Percentiles rank a stretch among this genome's conserved stretches.
Conservation (phyloP, 2,329 filamentous ascomycete genomes). For the Escovopsis sp. region DNA sequence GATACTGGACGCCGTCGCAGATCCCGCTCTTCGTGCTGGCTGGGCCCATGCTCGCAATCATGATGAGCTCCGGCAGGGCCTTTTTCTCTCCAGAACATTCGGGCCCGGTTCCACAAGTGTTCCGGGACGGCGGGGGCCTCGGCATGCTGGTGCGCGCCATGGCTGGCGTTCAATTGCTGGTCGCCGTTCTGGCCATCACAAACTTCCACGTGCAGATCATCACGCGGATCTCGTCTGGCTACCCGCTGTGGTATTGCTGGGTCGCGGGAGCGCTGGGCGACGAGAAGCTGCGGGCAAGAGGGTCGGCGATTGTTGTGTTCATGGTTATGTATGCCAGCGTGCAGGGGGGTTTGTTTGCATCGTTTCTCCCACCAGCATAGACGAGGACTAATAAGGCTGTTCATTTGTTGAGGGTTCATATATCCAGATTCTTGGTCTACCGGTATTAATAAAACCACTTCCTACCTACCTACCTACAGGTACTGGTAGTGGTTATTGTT, state of each 20-base stretch:
- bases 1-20: constrained; percentile 82
- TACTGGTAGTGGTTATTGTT: too few species aligned
- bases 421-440: too few species aligned
- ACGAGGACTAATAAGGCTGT: too few species aligned
- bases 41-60: constrained; percentile 55
- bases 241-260: constrained; percentile 81
- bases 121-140: constrained; percentile 4
- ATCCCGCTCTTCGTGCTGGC: constrained; percentile 79
- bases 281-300: constrained; percentile 17
- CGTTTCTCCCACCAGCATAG: constrained; percentile 79
- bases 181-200: constrained; percentile 58
- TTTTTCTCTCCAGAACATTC: constrained; percentile 14
- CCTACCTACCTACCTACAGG: too few species aligned
- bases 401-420: too few species aligned
- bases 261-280: constrained; percentile 39
- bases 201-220: constrained; percentile 92
- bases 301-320: constrained; percentile 38
- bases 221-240: constrained; percentile 74
- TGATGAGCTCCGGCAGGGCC: constrained; percentile 41
- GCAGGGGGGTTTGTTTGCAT: constrained; percentile 73
- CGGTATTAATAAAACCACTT: too few species aligned
- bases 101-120: constrained; percentile 1
- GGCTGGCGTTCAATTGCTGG: constrained; percentile 55
- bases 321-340: constrained; percentile 73
- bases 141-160: constrained; percentile 36